Evolutionary conservation across 75 land plant genomes (phyloP).

Genomic region (Cryptomeria japonica): DNA sequence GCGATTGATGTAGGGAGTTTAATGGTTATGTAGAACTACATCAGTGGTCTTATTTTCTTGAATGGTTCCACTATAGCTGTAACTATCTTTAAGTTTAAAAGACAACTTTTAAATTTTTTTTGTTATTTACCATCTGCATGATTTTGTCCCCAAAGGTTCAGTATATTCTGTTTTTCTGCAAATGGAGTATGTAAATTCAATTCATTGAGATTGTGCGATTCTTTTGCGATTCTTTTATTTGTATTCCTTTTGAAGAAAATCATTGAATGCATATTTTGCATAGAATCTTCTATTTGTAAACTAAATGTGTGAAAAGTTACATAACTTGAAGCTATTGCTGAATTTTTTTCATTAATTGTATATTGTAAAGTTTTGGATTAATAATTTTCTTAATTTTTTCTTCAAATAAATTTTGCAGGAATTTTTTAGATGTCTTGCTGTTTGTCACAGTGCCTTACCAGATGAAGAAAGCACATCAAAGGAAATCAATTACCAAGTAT

Average conservation of each 20-base stretch:
- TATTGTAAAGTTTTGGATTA: background rate
- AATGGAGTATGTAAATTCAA: background rate
- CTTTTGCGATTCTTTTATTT: no score
- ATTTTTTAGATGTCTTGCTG: conserved; percentile 55
- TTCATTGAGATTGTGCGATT: background rate
- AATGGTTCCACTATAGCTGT: background rate
- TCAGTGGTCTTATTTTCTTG: background rate
- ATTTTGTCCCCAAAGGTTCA: background rate
- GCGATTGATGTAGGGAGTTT: background rate
- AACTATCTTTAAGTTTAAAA: background rate
- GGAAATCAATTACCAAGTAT: conserved; percentile 41
- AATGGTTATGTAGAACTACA: background rate
- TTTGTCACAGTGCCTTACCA: conserved; percentile 53
- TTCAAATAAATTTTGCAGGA: conserved; percentile 31
- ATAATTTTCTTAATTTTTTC: background rate
- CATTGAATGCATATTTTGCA: background rate
- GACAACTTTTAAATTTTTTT: no score
- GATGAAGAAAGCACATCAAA: conserved; percentile 45
- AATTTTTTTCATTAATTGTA: background rate
- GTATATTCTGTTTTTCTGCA: background rate
- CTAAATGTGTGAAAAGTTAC: background rate
- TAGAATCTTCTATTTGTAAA: background rate
- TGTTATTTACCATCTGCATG: background rate
- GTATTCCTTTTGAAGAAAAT: background rate
- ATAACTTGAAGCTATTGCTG: background rate